Base-by-base conservation (phyloP, 805 yeast genomes). In the Spathaspora passalidarum region DNA sequence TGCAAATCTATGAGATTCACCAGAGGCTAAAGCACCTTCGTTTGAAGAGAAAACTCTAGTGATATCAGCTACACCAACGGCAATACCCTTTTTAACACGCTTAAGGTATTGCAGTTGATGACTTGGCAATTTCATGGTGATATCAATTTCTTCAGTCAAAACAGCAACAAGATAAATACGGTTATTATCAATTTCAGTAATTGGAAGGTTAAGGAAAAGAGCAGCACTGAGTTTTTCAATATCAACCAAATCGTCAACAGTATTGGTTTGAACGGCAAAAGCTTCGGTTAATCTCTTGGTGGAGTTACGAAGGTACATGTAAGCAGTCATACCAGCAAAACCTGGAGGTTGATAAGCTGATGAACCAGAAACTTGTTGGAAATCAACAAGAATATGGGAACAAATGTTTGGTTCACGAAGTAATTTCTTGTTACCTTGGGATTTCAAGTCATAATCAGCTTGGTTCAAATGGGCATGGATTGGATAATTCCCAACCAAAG, bases 51-150 rank as follows among this genome's bases (percentile, higher is more conserved):
- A 86, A 19, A 88, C 78, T 53, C 96, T 77, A 4, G 94, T 81
- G 41, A 89, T 83, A 65, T 89, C 96, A 32, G 88, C 79, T 13
- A 86, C 94, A 62, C 97, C 97, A 3, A 90, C 91, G 32, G 92
- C 94, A 13, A 89, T 79, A 47, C 96, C 96, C 57, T 84, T 82
- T 57, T 87, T 81, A 40, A 85, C 76, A 38, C 69, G 60, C 32
- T 63, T 62, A 17, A 79, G 52, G 29, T 60, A 68, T 4, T 5
- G 29, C 17, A 16, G 41, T 29, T 29, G 34, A 13, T 10, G 17
- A 29, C n/a, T 29, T 29, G 10, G 17, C 14, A 17, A 17, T 18
- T 23, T 38, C 23, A 37, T 18, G 7, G 53, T 55, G 40, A 83
- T 64, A 34, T 78, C 75, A 42, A 87, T 75, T 40, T 79, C 81